Evolutionary conservation across 148 eudicot species (phyloP).

Genomic region (Rhododendron griersonianum): DNA sequence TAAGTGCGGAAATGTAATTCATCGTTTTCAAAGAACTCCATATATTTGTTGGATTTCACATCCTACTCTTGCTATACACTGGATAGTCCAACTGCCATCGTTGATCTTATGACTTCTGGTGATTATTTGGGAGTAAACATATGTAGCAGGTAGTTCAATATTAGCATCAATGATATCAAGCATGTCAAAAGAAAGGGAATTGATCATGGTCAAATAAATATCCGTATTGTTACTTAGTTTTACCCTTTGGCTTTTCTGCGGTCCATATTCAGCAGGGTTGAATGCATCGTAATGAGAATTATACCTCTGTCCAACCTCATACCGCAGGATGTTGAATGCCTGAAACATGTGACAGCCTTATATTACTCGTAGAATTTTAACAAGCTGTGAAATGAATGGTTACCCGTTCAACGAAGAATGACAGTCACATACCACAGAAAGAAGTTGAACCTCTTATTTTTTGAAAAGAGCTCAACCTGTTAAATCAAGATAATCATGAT

Average conservation of each 20-base stretch:
- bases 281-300: conserved; percentile 88
- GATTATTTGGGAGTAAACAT: background rate
- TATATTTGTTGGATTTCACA: background rate
- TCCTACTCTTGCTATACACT: background rate
- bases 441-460: background rate
- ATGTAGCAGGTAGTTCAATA: background rate
- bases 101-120: background rate
- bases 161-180: background rate
- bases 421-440: background rate
- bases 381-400: conserved; percentile 10
- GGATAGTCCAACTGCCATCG: background rate
- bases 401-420: background rate
- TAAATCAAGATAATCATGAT: background rate
- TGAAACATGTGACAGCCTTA: conserved; percentile 42
- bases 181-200: background rate
- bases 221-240: conserved; percentile 10
- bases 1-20: background rate
- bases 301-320: conserved; percentile 81
- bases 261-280: conserved; percentile 88
- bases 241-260: conserved; percentile 97
- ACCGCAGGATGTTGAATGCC: conserved; percentile 82
- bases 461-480: background rate
- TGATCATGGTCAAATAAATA: background rate
- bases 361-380: conserved; percentile 11
- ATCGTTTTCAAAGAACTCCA: background rate